phyloP scores from a whole-genome alignment of 441 rosid genomes.

The Gossypium aridum region DNA sequence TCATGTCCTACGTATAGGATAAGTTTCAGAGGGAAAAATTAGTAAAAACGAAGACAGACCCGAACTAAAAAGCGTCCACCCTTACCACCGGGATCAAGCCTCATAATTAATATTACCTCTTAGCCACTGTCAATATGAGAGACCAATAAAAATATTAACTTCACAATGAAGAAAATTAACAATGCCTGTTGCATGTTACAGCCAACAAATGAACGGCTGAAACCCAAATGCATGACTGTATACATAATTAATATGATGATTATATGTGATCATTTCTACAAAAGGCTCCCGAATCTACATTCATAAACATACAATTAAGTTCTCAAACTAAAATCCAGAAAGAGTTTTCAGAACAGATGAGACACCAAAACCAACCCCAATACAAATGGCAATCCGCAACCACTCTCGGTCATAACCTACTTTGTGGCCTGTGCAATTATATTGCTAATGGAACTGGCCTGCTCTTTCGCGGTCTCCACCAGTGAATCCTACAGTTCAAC shows the following conservation, averaged over 20 bases:
- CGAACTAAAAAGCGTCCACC: neutral
- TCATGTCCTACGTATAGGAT: too few relatives aligned
- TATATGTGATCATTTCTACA: neutral
- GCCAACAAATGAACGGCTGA: neutral
- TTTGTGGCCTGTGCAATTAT: conserved; percentile 72
- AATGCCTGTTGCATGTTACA: neutral
- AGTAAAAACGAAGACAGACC: too few relatives aligned
- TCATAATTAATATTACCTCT: neutral
- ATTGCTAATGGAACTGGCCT: conserved; percentile 59
- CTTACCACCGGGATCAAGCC: neutral
- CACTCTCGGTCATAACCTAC: conserved; percentile 20
- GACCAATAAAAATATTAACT: neutral
- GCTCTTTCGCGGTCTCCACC: conserved; percentile 69
- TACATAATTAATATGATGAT: neutral
- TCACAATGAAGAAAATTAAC: neutral
- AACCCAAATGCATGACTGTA: neutral
- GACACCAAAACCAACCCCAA: conserved; percentile 7
- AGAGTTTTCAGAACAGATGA: neutral
- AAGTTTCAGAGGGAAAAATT: too few relatives aligned
- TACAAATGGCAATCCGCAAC: neutral
- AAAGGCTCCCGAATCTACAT: neutral
- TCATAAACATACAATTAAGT: conserved; percentile 7
- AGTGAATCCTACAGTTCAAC: conserved; percentile 44
- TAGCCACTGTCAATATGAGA: neutral
- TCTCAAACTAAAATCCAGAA: conserved; percentile 11